These are phyloP conservation scores for Anisogramma anomala DNA, from an alignment of 2,329 filamentous ascomycete genomes.

Conservation along the genomic window DNA sequence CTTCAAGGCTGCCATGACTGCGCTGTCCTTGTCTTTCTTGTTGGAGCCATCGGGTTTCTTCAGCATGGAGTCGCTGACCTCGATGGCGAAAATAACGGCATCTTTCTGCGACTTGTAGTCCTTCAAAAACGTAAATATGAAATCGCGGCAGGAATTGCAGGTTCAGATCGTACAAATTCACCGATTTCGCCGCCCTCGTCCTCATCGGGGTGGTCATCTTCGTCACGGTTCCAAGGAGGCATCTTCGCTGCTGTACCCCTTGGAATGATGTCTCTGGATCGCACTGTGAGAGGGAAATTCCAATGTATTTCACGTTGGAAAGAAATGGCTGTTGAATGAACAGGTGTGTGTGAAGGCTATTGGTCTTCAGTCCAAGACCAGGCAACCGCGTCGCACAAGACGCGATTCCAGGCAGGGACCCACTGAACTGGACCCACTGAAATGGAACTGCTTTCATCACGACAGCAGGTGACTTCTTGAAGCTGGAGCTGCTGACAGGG, in stretches of 20 bases:
- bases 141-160: too few relatives aligned
- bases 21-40: constrained; percentile 66
- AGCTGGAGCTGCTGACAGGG: too few relatives aligned
- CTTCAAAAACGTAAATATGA: constrained; percentile 30
- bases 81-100: constrained; percentile 94
- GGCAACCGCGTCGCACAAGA: constrained; percentile 9
- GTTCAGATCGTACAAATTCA: constrained; percentile 19
- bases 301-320: too few relatives aligned
- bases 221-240: constrained; percentile 27
- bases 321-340: too few relatives aligned
- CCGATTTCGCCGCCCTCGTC: constrained; percentile 52
- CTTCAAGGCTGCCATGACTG: constrained; percentile 75
- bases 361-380: too few relatives aligned
- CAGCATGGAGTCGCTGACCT: constrained; percentile 84
- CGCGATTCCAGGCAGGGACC: constrained; percentile 13
- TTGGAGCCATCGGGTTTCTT: constrained; percentile 48
- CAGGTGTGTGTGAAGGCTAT: too few relatives aligned
- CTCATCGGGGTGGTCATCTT: constrained; percentile 40
- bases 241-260: background rate
- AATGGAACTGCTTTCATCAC: background rate
- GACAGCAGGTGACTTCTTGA: background rate
- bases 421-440: background rate
- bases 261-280: background rate
- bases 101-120: constrained; percentile 88
- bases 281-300: too few relatives aligned